phyloP scores from a whole-genome alignment of 1,139 yeast genomes.

The Suhomyces taliae region DNA sequence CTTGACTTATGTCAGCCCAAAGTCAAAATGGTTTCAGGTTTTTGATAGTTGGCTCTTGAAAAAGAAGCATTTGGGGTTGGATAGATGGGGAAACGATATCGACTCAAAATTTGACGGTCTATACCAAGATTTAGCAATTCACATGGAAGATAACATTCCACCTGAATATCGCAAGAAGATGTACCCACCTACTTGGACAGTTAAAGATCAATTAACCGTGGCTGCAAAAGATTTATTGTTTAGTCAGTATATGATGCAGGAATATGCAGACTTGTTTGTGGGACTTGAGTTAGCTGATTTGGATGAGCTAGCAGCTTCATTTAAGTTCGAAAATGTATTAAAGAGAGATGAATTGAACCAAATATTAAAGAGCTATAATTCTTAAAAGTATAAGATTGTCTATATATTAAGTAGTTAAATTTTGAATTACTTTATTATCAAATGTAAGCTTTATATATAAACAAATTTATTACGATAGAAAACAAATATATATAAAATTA shows the following conservation, averaged over 20 bases:
- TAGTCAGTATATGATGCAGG: constrained; percentile 40
- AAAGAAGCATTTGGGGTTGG: constrained; percentile 44
- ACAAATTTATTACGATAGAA: no score
- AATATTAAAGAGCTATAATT: constrained; percentile 28
- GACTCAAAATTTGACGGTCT: constrained; percentile 34
- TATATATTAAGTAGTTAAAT: no score
- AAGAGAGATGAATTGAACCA: constrained; percentile 41
- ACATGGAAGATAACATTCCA: constrained; percentile 36
- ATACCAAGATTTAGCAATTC: constrained; percentile 32
- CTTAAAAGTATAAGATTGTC: no score
- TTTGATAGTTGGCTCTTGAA: constrained; percentile 40
- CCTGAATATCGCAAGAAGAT: constrained; percentile 24
- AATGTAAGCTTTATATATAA: no score
- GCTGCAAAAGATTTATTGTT: constrained; percentile 42
- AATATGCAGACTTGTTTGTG: constrained; percentile 42
- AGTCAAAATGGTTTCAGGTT: constrained; percentile 40
- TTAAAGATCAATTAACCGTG: constrained; percentile 34
- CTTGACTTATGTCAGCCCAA: constrained; percentile 41
- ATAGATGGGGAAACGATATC: constrained; percentile 49
- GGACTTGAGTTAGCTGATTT: constrained; percentile 41
- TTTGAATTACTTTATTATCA: no score
- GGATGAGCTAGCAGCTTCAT: constrained; percentile 48
- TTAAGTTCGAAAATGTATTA: constrained; percentile 43
- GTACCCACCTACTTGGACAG: constrained; percentile 39
- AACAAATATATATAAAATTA: no score